These are phyloP conservation scores for Nakazawaea ambrosiae DNA, from an alignment of 805 yeast species.

Conservation along the genomic window DNA sequence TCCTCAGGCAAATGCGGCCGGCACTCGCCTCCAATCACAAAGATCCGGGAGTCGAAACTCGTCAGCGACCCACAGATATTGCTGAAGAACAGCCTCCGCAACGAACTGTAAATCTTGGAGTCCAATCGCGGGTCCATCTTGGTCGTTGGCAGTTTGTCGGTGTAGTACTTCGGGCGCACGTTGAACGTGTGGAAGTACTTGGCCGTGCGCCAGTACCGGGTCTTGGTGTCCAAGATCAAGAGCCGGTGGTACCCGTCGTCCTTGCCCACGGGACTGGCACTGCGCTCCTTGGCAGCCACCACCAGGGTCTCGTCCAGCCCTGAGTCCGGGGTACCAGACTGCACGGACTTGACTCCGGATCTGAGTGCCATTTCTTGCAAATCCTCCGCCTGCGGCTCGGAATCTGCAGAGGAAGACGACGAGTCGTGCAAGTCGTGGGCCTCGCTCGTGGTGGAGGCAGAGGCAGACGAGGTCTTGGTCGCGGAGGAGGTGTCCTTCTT, in stretches of 20 bases:
- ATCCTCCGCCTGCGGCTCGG: conserved; percentile 5
- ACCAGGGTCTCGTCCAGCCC: neutral
- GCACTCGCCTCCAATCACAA: conserved; percentile 10
- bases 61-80: conserved; percentile 9
- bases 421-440: neutral
- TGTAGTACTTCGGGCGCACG: neutral
- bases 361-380: conserved; percentile 6
- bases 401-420: conserved; percentile 6
- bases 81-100: conserved; percentile 10
- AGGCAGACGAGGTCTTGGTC: neutral
- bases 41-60: conserved; percentile 3
- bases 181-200: conserved; percentile 10
- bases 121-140: neutral
- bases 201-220: conserved; percentile 7
- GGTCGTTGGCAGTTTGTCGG: neutral
- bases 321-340: neutral
- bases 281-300: neutral
- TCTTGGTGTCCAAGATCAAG: conserved; percentile 7
- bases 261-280: neutral
- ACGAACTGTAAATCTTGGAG: neutral
- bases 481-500: conserved; percentile 7
- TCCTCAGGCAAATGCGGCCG: conserved; percentile 9
- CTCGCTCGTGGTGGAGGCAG: neutral
- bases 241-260: conserved; percentile 6
- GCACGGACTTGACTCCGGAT: neutral